Percentiles rank a stretch among this genome's conserved stretches.
Evolutionary conservation across 768 basidiomycete species (phyloP).

Genomic region (Dioszegia aurantiaca): DNA sequence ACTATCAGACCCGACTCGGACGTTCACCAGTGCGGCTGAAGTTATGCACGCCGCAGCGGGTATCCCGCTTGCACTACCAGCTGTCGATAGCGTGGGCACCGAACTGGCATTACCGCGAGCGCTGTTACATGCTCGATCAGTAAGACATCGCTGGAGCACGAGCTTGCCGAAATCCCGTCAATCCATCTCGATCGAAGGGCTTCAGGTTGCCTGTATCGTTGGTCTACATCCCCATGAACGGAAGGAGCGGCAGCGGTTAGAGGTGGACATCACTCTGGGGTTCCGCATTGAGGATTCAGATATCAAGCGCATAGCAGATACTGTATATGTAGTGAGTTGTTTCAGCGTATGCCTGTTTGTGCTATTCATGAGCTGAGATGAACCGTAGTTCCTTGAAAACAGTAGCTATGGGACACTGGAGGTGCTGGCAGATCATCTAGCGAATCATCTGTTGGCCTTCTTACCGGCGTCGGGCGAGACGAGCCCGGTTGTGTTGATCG

Average conservation of each 20-base stretch:
- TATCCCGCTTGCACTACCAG: slow-evolving; percentile 51
- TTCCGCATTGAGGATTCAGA: slow-evolving; percentile 43
- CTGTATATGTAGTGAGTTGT: no score
- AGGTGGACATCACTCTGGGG: slow-evolving; percentile 55
- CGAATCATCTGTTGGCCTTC: slow-evolving; percentile 56
- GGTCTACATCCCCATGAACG: slow-evolving; percentile 71
- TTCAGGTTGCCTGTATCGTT: slow-evolving; percentile 61
- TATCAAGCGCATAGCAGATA: slow-evolving; percentile 55
- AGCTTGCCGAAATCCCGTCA: no score
- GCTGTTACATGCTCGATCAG: slow-evolving; percentile 58
- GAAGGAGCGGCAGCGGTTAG: slow-evolving; percentile 62
- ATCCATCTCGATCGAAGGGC: slow-evolving; percentile 53
- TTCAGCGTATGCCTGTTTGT: no score
- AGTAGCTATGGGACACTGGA: slow-evolving; percentile 67
- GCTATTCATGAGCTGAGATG: no score
- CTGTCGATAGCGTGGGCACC: slow-evolving; percentile 55
- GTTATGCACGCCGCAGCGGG: slow-evolving; percentile 57
- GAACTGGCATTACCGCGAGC: slow-evolving; percentile 58
- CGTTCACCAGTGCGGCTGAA: slow-evolving; percentile 57
- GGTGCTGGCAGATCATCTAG: slow-evolving; percentile 63
- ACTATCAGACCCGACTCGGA: slow-evolving; percentile 52
- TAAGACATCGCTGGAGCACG: no score
- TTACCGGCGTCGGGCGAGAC: slow-evolving; percentile 12
- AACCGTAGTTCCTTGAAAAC: slow-evolving; percentile 56
- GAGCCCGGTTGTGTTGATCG: slow-evolving; percentile 60